Conservation (phyloP, 1,284 basidiomycete genomes). For the Ustilago cynodontis region DNA sequence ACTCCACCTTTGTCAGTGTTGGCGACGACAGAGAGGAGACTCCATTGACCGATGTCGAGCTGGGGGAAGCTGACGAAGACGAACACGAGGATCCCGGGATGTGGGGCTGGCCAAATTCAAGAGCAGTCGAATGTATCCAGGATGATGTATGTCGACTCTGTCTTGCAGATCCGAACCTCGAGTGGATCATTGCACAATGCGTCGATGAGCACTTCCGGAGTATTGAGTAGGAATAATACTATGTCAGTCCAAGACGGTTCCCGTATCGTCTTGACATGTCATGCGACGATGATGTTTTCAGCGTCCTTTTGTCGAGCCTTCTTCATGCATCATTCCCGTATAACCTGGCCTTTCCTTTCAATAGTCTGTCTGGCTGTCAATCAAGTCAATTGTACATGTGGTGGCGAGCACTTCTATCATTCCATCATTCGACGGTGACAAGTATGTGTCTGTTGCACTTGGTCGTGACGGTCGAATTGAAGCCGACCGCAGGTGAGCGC, state of each 20-base stretch:
- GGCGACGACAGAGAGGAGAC: neutral
- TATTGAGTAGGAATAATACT: no score
- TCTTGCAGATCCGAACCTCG: constrained; percentile 19
- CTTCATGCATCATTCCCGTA: no score
- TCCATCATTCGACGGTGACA: neutral
- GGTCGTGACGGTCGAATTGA: no score
- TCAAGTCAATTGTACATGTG: no score
- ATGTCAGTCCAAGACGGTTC: no score
- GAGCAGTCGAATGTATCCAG: constrained; percentile 29
- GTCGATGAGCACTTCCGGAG: constrained; percentile 20
- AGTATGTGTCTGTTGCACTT: neutral
- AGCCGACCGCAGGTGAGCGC: neutral
- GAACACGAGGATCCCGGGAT: constrained; percentile 10
- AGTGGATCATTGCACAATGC: constrained; percentile 15
- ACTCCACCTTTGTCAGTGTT: neutral
- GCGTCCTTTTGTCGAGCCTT: no score
- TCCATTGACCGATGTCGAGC: neutral
- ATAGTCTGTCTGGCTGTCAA: no score
- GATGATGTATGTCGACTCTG: constrained; percentile 31
- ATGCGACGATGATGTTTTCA: no score
- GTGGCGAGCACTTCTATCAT: no score
- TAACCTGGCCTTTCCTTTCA: no score
- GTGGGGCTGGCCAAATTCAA: constrained; percentile 27
- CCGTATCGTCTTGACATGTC: no score
- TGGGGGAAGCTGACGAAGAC: neutral